Base-by-base conservation (phyloP, 257 asterid genomes). In the Petunia axillaris region DNA sequence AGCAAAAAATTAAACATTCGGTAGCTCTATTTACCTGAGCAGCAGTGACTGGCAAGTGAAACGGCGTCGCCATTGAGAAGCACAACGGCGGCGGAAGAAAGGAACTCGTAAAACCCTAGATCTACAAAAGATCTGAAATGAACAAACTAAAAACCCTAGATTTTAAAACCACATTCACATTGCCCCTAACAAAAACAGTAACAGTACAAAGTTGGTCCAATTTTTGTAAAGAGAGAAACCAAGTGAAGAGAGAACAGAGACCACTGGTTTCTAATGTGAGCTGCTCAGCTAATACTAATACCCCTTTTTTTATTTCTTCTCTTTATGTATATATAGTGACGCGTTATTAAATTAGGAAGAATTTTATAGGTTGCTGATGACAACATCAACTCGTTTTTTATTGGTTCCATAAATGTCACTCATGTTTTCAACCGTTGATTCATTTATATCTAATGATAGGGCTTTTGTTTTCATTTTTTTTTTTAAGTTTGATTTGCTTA, bases 31-130 rank as follows among this genome's bases (percentile, higher is more conserved):
- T 64, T 50, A 93, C 98, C 95, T 92, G 98, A 76, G 97, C 93
- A 77, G 97, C 98, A 75, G 98, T 92, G 62, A 91, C 93, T 15
- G 98, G 94, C 81, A 92, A 84, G 78, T 92, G 93, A 85, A 85
- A 91, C 43, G 92, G 91, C 75, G 93, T 83, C 16, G 97, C 93
- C 97, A 94, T 94, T 73, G 60, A 80, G 80, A 68, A 80, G 10
- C 15, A 64, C 70, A 37, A n/a, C 50, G 16, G 39, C 80, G 5
- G 75, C 54, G 38, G 66, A 11, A 67, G 62, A 41, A 74, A 67
- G 60, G 1, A 48, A n/a, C 43, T 66, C 79, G 11, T 63, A 64
- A 87, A 89, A 83, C 82, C 89, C 91, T 89, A 94, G 97, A 94
- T 94, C 98, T 89, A 80, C 82, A 81, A 88, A 81, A 89, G 95